A percentile compares a stretch with the other conserved stretches of the same genome.
Conservation (phyloP, 2,329 filamentous ascomycete species). For the Venturia carpophila region DNA sequence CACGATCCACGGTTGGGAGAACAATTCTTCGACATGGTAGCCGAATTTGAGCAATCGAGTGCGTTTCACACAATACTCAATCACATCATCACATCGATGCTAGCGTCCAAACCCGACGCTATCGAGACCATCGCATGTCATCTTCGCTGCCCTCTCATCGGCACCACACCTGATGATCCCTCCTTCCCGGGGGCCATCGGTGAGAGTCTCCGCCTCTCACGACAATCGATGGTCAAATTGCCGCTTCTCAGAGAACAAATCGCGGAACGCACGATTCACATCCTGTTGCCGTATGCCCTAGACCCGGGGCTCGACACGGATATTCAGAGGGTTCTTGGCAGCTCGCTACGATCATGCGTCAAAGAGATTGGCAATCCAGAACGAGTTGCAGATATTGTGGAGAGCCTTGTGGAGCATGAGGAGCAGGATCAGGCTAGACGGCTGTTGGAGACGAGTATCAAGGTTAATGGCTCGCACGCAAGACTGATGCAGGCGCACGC, state of each 20-base stretch:
- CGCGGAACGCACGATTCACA: conserved; percentile 40
- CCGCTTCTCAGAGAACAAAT: conserved; percentile 31
- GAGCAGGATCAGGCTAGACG: conserved; percentile 9
- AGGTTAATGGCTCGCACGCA: neutral
- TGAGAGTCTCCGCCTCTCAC: conserved; percentile 56
- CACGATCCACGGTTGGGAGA: conserved; percentile 59
- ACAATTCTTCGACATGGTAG: conserved; percentile 73
- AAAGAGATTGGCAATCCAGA: conserved; percentile 17
- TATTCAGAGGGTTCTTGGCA: conserved; percentile 44
- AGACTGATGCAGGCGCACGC: conserved; percentile 8
- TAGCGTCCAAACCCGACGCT: conserved; percentile 50
- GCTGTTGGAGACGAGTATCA: conserved; percentile 12
- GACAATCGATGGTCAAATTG: conserved; percentile 38
- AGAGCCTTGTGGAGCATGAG: conserved; percentile 17
- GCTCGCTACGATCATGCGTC: conserved; percentile 33
- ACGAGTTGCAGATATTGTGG: neutral
- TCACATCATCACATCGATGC: conserved; percentile 63
- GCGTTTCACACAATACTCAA: conserved; percentile 60
- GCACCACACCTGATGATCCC: conserved; percentile 53
- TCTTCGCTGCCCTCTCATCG: conserved; percentile 62
- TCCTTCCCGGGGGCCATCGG: conserved; percentile 67
- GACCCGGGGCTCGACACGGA: conserved; percentile 44
- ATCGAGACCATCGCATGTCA: conserved; percentile 61
- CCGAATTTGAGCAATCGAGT: conserved; percentile 58
- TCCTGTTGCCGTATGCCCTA: conserved; percentile 41